phyloP scores from a whole-genome alignment of 2,329 filamentous ascomycete genomes.

The Epichloe brachyelytri region DNA sequence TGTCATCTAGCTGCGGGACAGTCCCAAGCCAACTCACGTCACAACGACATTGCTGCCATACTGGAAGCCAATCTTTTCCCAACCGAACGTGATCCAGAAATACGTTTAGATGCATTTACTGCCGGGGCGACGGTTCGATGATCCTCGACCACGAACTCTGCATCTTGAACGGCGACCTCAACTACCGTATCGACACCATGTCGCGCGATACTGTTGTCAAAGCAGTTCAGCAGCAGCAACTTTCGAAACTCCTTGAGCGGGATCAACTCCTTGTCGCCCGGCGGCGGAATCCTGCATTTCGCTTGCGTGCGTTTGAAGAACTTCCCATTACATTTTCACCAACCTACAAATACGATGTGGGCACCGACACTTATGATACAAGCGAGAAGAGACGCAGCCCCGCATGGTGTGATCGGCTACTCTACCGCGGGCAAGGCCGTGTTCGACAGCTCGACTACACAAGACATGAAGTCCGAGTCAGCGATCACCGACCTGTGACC shows the following conservation, averaged over 20 bases:
- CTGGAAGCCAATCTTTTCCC: constrained; percentile 70
- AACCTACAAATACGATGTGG: constrained; percentile 97
- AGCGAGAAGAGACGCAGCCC: constrained; percentile 90
- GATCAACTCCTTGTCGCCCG: constrained; percentile 86
- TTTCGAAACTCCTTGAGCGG: constrained; percentile 76
- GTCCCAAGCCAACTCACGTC: constrained; percentile 75
- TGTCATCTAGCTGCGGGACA: constrained; percentile 95
- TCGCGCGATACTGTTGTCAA: constrained; percentile 84
- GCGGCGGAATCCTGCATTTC: constrained; percentile 80
- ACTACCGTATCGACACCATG: constrained; percentile 97
- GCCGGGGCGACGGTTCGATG: constrained; percentile 90
- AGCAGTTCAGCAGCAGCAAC: constrained; percentile 68
- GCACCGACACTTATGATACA: constrained; percentile 84
- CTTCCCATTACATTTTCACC: constrained; percentile 82
- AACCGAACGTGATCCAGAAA: constrained; percentile 50
- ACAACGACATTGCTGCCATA: constrained; percentile 85
- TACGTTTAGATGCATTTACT: constrained; percentile 65
- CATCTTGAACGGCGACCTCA: constrained; percentile 87
- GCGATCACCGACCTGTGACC: constrained; percentile 87
- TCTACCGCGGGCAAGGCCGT: constrained; percentile 72
- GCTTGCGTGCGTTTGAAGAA: constrained; percentile 82
- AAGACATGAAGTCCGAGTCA: constrained; percentile 79
- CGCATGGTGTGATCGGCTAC: constrained; percentile 88
- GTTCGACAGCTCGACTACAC: constrained; percentile 82
- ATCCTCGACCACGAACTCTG: constrained; percentile 97